Evolutionary conservation across 805 yeast species (phyloP).

Genomic region (Lachancea sp.): DNA sequence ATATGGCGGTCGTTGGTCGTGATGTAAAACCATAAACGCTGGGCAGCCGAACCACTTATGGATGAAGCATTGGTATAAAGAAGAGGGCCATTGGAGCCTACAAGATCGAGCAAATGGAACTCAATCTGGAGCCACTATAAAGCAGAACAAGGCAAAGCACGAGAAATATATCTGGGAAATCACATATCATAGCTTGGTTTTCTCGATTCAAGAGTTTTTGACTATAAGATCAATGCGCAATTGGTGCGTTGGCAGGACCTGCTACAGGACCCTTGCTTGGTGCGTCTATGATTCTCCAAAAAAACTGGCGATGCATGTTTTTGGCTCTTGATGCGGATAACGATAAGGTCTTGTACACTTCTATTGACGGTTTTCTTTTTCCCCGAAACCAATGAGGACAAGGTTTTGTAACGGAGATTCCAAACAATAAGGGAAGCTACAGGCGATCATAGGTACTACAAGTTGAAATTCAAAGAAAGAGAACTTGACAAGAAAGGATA

Average conservation of each 20-base stretch:
- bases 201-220: no score
- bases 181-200: no score
- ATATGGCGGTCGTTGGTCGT: no score
- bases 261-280: conserved; percentile 52
- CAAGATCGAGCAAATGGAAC: no score
- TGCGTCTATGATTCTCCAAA: conserved; percentile 40
- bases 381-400: conserved; percentile 45
- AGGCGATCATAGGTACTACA: conserved; percentile 40
- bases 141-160: no score
- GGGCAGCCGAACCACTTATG: no score
- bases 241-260: conserved; percentile 51
- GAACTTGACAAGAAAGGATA: conserved; percentile 17
- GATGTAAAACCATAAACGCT: no score
- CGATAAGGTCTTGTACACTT: conserved; percentile 35
- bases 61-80: no score
- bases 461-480: conserved; percentile 36
- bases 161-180: no score
- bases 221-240: conserved; percentile 51
- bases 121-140: no score
- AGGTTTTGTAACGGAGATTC: conserved; percentile 44
- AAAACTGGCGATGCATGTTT: conserved; percentile 50
- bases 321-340: conserved; percentile 44
- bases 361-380: conserved; percentile 36
- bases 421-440: conserved; percentile 42
- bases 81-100: no score